Conservation (phyloP, 345 rosid genomes). For the Viola odorata region DNA sequence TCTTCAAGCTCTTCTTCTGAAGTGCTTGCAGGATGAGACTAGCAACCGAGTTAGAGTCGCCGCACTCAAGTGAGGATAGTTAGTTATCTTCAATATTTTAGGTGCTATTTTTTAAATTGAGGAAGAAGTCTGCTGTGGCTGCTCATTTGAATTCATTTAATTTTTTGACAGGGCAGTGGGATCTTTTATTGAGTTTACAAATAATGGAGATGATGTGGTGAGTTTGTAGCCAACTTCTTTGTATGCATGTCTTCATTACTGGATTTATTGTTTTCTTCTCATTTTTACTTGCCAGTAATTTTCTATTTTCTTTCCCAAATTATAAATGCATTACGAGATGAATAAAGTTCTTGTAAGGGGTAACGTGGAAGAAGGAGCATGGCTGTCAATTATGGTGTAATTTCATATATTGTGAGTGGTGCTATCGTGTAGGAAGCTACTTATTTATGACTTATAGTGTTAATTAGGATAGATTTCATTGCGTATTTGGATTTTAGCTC, state of each 20-base stretch:
- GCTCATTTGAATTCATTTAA: constrained; percentile 14
- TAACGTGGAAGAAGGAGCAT: no score
- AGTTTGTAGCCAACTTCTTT: constrained; percentile 18
- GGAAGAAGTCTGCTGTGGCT: not conserved
- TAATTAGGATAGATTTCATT: no score
- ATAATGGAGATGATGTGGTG: constrained; percentile 86
- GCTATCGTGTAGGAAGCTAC: no score
- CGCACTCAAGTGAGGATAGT: constrained; percentile 77
- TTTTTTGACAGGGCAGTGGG: constrained; percentile 81
- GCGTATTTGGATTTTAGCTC: no score
- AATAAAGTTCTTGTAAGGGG: no score
- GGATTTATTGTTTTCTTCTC: not conserved
- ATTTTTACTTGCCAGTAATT: not conserved
- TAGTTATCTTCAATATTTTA: not conserved
- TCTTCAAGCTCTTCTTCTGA: constrained; percentile 86
- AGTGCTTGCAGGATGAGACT: constrained; percentile 84
- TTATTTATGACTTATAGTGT: no score
- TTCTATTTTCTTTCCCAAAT: no score
- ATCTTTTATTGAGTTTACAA: constrained; percentile 85
- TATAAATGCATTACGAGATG: no score
- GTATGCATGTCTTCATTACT: not conserved
- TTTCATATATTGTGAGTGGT: no score
- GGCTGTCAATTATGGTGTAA: no score
- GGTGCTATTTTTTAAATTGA: constrained; percentile 8
- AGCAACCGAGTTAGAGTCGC: constrained; percentile 94